Base-by-base conservation (phyloP, 257 asterid species). In the Dorcoceras hygrometricum region DNA sequence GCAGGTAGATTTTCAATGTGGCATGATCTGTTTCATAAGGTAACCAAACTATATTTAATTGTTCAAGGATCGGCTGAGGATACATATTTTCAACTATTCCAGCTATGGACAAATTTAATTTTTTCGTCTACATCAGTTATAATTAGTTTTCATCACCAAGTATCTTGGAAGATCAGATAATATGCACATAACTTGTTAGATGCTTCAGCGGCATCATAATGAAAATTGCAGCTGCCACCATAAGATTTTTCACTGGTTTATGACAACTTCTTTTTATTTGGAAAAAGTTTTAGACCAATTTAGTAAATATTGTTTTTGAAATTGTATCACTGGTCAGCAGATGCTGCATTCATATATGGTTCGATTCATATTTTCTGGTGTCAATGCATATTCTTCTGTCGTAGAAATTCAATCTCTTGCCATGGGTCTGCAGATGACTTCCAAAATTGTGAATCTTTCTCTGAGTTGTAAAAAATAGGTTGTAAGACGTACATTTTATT, bases 1-100 rank as follows among this genome's bases (percentile, higher is more conserved):
- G 84, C 99, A 94, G 90, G 99, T 94, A 74, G 63, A 6, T 65
- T 56, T 46, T 68, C 11, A 12, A 8, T 4, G 1, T 26, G 28
- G 63, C 29, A 4, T 31, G 54, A 27, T 65, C 67, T 60, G 22
- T 8, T 22, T 58, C 57, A 23, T 63, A 48, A 24, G 20, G n/a
- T 65, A 3, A 22, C 50, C n/a, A 4, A 4, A 46, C 53, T 46
- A 46, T 46, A 16, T 46, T 39, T 46, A 16, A 46, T 46, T 16
- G 53, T 46, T 46, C 5, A 16, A 46, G 53, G 53, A 46, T 46
- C 53, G 14, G 53, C 5, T 46, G 53, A 46, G 53, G 53, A 46
- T 46, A 46, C 9, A 39, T 46, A 4, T 46, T n/a, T n/a, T 4
- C 20, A 46, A 43, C 4, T 43, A 12, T 12, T 14, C 19, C 19